These are phyloP conservation scores for Orychophragmus violaceus DNA, from an alignment of 345 rosid species.

Conservation along the genomic window DNA sequence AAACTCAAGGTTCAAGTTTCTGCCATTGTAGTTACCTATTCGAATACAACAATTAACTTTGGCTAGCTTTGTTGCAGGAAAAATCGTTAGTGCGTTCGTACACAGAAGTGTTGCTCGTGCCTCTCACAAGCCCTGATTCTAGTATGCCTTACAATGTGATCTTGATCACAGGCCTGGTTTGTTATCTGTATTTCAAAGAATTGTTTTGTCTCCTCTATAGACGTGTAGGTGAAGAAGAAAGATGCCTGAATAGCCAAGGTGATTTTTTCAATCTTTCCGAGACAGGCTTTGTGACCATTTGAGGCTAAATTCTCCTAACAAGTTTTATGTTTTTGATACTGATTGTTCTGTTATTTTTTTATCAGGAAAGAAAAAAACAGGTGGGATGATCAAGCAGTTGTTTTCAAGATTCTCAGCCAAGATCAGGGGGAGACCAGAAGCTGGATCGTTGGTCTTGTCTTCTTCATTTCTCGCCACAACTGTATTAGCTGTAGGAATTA, in stretches of 20 bases:
- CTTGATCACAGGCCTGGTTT: too few species aligned
- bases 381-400: slow-evolving; percentile 37
- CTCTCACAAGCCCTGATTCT: too few species aligned
- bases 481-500: slow-evolving; percentile 50
- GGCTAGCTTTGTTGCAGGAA: too few species aligned
- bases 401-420: slow-evolving; percentile 43
- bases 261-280: too few species aligned
- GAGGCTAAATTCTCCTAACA: neutral
- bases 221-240: slow-evolving; percentile 78
- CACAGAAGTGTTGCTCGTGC: too few species aligned
- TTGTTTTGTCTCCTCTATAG: too few species aligned
- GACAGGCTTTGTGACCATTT: too few species aligned
- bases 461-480: slow-evolving; percentile 43
- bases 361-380: slow-evolving; percentile 37
- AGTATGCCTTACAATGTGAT: too few species aligned
- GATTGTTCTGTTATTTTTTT: slow-evolving; percentile 23
- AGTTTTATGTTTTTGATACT: neutral
- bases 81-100: too few species aligned
- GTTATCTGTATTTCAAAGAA: too few species aligned
- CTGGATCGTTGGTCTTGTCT: slow-evolving; percentile 34
- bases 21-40: too few species aligned
- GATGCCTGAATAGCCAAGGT: slow-evolving; percentile 50
- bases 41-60: too few species aligned
- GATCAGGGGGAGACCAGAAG: slow-evolving; percentile 52
- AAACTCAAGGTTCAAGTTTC: slow-evolving; percentile 68